Conservation (phyloP, 331 rosid genomes). For the Prunus yedoensis region DNA sequence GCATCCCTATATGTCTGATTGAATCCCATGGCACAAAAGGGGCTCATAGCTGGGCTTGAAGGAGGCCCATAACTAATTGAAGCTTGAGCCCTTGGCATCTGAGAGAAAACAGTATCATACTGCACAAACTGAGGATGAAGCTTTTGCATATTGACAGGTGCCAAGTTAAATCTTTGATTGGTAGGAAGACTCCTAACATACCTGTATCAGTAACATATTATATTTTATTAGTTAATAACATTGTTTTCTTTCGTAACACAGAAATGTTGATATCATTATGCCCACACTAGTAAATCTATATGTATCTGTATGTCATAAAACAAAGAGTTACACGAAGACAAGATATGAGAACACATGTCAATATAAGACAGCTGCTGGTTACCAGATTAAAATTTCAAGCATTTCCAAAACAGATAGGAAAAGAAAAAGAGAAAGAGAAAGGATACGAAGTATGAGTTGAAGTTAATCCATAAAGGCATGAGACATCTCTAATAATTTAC, state of each 20-base stretch:
- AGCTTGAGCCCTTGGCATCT: conserved; percentile 53
- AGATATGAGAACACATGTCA: not conserved
- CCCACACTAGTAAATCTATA: not conserved
- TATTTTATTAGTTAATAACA: not conserved
- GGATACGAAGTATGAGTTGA: too few species aligned
- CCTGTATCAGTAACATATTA: conserved; percentile 39
- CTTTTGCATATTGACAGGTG: conserved; percentile 61
- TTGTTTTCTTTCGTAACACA: not conserved
- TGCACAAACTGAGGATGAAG: conserved; percentile 69
- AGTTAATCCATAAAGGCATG: too few species aligned
- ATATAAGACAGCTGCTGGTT: not conserved
- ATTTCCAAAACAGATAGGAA: not conserved
- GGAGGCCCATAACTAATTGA: conserved; percentile 53
- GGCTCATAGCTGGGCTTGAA: conserved; percentile 53
- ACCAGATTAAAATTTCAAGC: not conserved
- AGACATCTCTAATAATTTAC: too few species aligned
- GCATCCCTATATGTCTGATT: conserved; percentile 57
- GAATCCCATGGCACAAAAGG: conserved; percentile 55
- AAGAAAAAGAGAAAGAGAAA: too few species aligned
- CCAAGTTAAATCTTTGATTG: conserved; percentile 51
- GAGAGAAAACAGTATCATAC: conserved; percentile 58
- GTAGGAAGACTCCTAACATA: conserved; percentile 68
- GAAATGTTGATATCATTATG: not conserved
- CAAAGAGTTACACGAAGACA: not conserved
- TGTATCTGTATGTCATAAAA: not conserved